phyloP scores from a whole-genome alignment of 495 filamentous ascomycete species.

The Rhypophila decipiens region DNA sequence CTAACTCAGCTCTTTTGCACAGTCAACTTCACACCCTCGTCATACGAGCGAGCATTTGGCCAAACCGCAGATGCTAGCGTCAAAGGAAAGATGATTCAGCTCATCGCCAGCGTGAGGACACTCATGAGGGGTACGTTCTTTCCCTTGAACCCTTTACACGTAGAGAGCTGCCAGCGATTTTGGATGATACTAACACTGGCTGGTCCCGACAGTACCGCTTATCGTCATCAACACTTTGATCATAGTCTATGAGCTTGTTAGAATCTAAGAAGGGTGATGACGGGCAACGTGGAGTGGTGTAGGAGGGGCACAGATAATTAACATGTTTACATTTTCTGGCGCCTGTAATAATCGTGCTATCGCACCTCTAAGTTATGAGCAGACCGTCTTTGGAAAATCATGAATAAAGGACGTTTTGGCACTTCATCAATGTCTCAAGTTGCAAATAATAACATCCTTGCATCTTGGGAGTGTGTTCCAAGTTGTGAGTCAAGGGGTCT shows the following conservation, averaged over 20 bases:
- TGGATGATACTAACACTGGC: not conserved
- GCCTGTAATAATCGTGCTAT: too few relatives aligned
- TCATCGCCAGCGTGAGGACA: slow-evolving; percentile 86
- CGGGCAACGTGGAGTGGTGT: too few relatives aligned
- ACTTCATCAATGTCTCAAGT: too few relatives aligned
- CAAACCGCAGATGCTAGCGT: slow-evolving; percentile 66
- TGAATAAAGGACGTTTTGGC: too few relatives aligned
- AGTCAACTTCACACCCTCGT: slow-evolving; percentile 74
- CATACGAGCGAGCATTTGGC: slow-evolving; percentile 69
- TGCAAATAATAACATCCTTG: too few relatives aligned
- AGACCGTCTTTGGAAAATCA: too few relatives aligned
- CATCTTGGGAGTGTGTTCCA: too few relatives aligned
- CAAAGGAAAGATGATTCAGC: slow-evolving; percentile 78
- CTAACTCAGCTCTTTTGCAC: not conserved
- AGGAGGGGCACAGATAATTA: too few relatives aligned
- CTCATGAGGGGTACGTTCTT: slow-evolving; percentile 81
- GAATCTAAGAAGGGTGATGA: too few relatives aligned
- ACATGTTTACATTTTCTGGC: too few relatives aligned
- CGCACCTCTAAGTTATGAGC: too few relatives aligned
- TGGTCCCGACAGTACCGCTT: slow-evolving; percentile 64
- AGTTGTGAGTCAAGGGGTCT: too few relatives aligned
- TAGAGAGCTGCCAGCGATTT: not conserved
- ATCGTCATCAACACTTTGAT: slow-evolving; percentile 88
- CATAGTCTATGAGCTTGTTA: slow-evolving; percentile 84
- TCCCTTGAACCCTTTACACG: not conserved